Conservation (phyloP, 305 asterid species). For the Euphrasia arctica region DNA sequence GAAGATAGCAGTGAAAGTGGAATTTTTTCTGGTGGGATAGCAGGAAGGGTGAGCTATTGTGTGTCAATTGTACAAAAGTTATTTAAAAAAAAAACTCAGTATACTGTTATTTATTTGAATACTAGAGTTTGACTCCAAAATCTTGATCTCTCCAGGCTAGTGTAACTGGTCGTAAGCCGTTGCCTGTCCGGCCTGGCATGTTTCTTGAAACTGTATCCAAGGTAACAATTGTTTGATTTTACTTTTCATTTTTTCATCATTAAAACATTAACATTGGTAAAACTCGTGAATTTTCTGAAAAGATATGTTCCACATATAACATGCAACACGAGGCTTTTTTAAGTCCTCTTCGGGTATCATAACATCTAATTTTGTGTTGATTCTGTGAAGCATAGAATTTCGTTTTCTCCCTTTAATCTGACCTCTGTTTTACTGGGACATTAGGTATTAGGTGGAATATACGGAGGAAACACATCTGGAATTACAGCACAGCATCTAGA, state of each 20-base stretch:
- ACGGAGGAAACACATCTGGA: slow-evolving; percentile 75
- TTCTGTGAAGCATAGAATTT: neutral
- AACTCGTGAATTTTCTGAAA: neutral
- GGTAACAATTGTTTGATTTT: slow-evolving; percentile 42
- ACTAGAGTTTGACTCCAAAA: slow-evolving; percentile 30
- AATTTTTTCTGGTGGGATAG: slow-evolving; percentile 47
- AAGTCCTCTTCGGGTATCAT: slow-evolving; percentile 10
- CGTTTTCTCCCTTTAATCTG: slow-evolving; percentile 20
- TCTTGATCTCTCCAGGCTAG: slow-evolving; percentile 63
- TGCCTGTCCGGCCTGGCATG: slow-evolving; percentile 98
- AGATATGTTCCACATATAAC: neutral
- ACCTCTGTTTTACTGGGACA: slow-evolving; percentile 29
- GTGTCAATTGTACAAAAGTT: slow-evolving; percentile 10
- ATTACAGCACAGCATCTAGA: slow-evolving; percentile 92
- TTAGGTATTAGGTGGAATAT: slow-evolving; percentile 87
- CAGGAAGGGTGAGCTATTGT: slow-evolving; percentile 67
- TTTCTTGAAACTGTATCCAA: slow-evolving; percentile 95
- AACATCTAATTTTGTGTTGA: slow-evolving; percentile 12
- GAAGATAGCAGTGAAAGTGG: slow-evolving; percentile 33
- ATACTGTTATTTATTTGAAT: slow-evolving; percentile 5
- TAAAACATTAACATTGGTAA: slow-evolving; percentile 6
- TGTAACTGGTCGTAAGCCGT: slow-evolving; percentile 62
- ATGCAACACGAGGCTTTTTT: neutral
- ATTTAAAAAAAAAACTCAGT: neutral
- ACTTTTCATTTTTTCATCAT: neutral